phyloP scores from a whole-genome alignment of 306 rosid species.

The Corylus avellana region DNA sequence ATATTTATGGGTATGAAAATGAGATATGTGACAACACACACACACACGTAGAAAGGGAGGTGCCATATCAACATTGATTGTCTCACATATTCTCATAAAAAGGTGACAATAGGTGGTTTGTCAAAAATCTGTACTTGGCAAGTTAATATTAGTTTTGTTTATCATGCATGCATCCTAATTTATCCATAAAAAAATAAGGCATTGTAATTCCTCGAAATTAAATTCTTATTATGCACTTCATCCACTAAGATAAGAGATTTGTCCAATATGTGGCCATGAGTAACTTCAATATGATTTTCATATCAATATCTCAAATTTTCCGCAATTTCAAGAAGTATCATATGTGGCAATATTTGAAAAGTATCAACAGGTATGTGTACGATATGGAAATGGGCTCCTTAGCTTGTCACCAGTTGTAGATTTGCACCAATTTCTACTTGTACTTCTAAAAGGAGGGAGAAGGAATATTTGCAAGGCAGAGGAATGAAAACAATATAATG shows the following conservation, averaged over 20 bases:
- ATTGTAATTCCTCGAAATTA: not conserved
- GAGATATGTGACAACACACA: not conserved
- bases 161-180: not conserved
- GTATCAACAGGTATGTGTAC: not conserved
- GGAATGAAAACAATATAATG: no score
- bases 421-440: not conserved
- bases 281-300: not conserved
- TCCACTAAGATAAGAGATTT: no score
- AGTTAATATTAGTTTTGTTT: not conserved
- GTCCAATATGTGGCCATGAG: not conserved
- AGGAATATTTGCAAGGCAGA: no score
- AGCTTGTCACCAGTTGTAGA: not conserved
- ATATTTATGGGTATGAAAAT: no score
- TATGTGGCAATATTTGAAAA: not conserved
- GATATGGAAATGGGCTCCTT: not conserved
- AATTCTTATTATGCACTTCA: not conserved
- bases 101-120: not conserved
- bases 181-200: not conserved
- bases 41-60: not conserved
- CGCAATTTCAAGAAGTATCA: not conserved
- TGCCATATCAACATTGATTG: not conserved
- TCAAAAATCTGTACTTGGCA: not conserved
- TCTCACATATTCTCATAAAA: not conserved
- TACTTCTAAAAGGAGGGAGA: no score
- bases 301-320: not conserved